Evolutionary conservation across 2,329 filamentous ascomycete genomes (phyloP), one percentile per base, ranked within the genome.

Genomic region (Claviceps citrina): DNA sequence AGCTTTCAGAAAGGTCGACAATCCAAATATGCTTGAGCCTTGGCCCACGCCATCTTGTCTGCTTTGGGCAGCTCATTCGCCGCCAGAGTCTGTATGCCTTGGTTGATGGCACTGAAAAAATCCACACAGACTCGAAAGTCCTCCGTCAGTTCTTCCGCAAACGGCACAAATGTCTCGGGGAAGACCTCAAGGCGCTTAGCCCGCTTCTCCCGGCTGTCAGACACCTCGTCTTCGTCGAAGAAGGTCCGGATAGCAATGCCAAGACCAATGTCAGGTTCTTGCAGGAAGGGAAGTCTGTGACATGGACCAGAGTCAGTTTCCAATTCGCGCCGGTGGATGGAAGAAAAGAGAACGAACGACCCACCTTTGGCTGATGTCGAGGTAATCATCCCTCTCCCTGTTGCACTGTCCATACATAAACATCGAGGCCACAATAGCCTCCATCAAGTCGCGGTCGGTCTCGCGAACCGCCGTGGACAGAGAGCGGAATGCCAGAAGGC

Each of bases 401-500:
- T 82, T 71, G 16, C 79, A 82, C 52, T 93, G 84, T 6, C 78
- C 84, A 50, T 79, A 78, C 52, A 95, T 68, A 49, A 95, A 78
- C 65, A 94, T 75, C 24, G 81, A 80, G 5, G 78, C 78, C 16
- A 87, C 68, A 46, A 89, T 75, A 31, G 85, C 81, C 60, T 98
- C 91, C 12, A 91, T 65, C 27, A 96, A 63, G 56, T 93, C 86
- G 36, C 91, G 76, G 47, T 93, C 70, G 26, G 78, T 76, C 47
- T 81, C 76, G 30, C 87, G 81, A 19, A 95, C 78, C 31, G 83
- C 76, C 2, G 80, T 80, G 31, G 85, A 78, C 43, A 96, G 69
- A 1, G 85, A 87, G 44, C 85, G 82, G 65, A 87, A 98, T 20
- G 78, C 79, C 31, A 98, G 70, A 39, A 95, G 69, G 49, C 89